Evolutionary conservation across 305 asterid species (phyloP).

Genomic region (Rubia balearica): DNA sequence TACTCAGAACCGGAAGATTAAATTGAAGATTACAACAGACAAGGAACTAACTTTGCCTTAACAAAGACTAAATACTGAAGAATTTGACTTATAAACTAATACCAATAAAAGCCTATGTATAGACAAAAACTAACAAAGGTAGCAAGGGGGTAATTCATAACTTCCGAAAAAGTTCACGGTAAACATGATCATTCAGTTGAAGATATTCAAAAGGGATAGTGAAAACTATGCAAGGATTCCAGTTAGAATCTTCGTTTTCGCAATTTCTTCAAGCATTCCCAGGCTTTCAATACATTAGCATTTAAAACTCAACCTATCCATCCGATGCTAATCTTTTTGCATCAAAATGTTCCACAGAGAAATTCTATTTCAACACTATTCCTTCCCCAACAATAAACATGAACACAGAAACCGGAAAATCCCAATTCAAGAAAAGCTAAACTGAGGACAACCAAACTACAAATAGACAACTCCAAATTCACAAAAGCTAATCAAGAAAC

Average conservation of each 20-base stretch:
- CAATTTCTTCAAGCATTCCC: not conserved
- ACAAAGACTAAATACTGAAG: not conserved
- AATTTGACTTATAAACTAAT: no score
- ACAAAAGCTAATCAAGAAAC: not conserved
- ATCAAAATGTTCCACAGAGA: not conserved
- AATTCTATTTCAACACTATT: no score
- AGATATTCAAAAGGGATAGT: not conserved
- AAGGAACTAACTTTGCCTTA: not conserved
- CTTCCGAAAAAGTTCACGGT: not conserved
- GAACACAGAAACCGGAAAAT: not conserved
- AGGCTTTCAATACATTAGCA: no score
- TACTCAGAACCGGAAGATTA: not conserved
- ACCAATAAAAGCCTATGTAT: not conserved
- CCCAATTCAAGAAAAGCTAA: not conserved
- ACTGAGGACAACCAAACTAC: not conserved
- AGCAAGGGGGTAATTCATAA: not conserved
- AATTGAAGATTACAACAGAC: not conserved
- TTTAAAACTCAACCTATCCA: no score
- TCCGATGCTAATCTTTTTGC: not conserved
- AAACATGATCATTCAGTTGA: not conserved
- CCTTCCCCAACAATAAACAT: no score
- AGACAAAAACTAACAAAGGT: not conserved
- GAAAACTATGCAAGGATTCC: not conserved
- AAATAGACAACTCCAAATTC: not conserved
- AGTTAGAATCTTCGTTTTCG: not conserved